phyloP scores from a whole-genome alignment of 805 yeast species.

The Lipomyces japonicus region DNA sequence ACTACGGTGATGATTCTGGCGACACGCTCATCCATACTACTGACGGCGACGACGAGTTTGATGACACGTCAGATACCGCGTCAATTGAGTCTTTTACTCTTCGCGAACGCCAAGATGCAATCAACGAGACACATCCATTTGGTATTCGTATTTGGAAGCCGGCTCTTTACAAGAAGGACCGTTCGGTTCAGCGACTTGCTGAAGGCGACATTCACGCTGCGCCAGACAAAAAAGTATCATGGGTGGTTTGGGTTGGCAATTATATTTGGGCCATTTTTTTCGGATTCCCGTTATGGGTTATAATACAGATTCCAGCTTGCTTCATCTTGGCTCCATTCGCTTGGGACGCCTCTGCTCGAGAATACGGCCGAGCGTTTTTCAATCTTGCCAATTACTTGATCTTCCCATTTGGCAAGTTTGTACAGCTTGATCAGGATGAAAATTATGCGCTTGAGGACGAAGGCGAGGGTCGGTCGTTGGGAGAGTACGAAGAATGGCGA shows the following conservation, averaged over 20 bases:
- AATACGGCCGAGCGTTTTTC: slow-evolving; percentile 59
- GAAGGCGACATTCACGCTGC: slow-evolving; percentile 90
- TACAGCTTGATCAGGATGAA: slow-evolving; percentile 70
- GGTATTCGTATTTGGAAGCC: slow-evolving; percentile 99
- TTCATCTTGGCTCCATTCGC: slow-evolving; percentile 34
- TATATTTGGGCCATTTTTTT: slow-evolving; percentile 67
- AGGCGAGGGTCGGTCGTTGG: slow-evolving; percentile 77
- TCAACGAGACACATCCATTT: slow-evolving; percentile 93
- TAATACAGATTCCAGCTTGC: slow-evolving; percentile 44
- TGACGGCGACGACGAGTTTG: slow-evolving; percentile 40
- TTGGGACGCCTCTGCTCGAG: slow-evolving; percentile 49
- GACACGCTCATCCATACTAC: slow-evolving; percentile 26
- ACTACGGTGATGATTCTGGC: slow-evolving; percentile 27
- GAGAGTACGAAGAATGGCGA: slow-evolving; percentile 74
- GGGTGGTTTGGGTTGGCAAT: slow-evolving; percentile 66
- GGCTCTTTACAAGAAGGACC: slow-evolving; percentile 84
- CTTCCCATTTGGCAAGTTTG: slow-evolving; percentile 87
- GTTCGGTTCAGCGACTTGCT: slow-evolving; percentile 88
- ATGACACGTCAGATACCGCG: slow-evolving; percentile 35
- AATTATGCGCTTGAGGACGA: slow-evolving; percentile 82
- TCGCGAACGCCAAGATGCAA: slow-evolving; percentile 91
- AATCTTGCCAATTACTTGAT: slow-evolving; percentile 67
- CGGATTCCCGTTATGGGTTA: slow-evolving; percentile 57
- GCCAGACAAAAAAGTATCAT: slow-evolving; percentile 49
- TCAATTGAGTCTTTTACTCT: slow-evolving; percentile 81